Percentiles rank a stretch among this genome's conserved stretches.
Conservation (phyloP, 371 early-diverging fungal species). For the Parasitella parasitica region DNA sequence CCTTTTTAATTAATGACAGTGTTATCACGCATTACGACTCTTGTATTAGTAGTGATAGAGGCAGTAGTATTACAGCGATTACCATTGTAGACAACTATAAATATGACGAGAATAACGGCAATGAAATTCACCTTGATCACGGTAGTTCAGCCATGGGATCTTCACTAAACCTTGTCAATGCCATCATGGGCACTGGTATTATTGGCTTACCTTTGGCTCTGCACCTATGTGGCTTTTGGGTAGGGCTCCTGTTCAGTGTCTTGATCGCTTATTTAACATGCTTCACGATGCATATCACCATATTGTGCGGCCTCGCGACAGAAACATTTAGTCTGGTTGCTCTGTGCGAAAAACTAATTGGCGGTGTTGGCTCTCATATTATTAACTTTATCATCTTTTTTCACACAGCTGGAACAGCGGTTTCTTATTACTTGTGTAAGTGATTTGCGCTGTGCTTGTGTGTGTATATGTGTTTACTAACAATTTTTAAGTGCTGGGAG, state of each 20-base stretch:
- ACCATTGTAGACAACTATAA: neutral
- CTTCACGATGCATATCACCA: conserved; percentile 48
- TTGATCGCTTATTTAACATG: conserved; percentile 44
- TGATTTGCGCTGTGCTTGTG: neutral
- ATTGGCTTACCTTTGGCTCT: conserved; percentile 56
- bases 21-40: neutral
- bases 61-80: neutral
- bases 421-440: conserved; percentile 53
- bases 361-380: conserved; percentile 36
- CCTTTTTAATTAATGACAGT: neutral
- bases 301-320: conserved; percentile 44
- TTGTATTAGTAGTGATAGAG: neutral
- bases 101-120: neutral
- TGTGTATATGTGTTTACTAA: neutral
- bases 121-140: neutral
- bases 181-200: conserved; percentile 63
- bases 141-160: conserved; percentile 6
- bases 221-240: conserved; percentile 53
- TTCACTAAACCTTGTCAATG: conserved; percentile 51
- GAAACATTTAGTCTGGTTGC: conserved; percentile 31
- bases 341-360: conserved; percentile 39
- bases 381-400: conserved; percentile 48
- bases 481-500: conserved; percentile 42
- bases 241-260: conserved; percentile 44
- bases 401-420: conserved; percentile 50